phyloP scores from a whole-genome alignment of 176 grass and related monocot genomes.

The Eragrostis curvula region DNA sequence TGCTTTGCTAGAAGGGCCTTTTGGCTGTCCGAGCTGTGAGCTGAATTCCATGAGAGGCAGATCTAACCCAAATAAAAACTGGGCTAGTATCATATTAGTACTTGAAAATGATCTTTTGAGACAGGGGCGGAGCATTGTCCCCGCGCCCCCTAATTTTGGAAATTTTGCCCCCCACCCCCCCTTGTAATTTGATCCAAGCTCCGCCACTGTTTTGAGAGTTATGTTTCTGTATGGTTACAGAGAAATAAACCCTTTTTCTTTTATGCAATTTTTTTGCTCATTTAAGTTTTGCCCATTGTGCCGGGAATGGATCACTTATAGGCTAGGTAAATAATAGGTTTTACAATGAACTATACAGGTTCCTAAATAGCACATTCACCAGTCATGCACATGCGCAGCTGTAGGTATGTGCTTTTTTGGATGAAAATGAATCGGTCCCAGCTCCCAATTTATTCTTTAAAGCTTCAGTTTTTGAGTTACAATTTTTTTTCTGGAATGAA shows the following conservation, averaged over 20 bases:
- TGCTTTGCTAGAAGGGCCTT: neutral
- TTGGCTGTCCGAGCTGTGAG: slow-evolving; percentile 27
- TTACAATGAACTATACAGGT: neutral
- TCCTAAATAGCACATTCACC: slow-evolving; percentile 12
- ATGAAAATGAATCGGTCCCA: neutral
- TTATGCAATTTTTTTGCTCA: neutral
- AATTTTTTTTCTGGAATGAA: slow-evolving; percentile 5
- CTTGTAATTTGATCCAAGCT: too few relatives aligned
- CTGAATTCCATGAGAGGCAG: neutral
- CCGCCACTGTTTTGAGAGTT: too few relatives aligned
- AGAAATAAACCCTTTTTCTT: slow-evolving; percentile 9
- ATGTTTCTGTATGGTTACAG: slow-evolving; percentile 9
- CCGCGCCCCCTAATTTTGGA: too few relatives aligned
- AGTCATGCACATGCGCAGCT: neutral
- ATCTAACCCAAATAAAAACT: neutral
- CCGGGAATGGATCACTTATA: neutral
- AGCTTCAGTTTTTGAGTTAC: slow-evolving; percentile 23
- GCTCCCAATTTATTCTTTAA: neutral
- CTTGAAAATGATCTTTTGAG: slow-evolving; percentile 30
- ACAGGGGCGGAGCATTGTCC: too few relatives aligned
- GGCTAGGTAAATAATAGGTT: slow-evolving; percentile 3
- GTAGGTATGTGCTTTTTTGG: slow-evolving; percentile 3
- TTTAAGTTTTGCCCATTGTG: neutral
- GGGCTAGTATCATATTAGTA: neutral
- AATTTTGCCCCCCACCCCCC: too few relatives aligned